Conservation (phyloP, 2,329 filamentous ascomycete species). For the Metarhizium rileyi region DNA sequence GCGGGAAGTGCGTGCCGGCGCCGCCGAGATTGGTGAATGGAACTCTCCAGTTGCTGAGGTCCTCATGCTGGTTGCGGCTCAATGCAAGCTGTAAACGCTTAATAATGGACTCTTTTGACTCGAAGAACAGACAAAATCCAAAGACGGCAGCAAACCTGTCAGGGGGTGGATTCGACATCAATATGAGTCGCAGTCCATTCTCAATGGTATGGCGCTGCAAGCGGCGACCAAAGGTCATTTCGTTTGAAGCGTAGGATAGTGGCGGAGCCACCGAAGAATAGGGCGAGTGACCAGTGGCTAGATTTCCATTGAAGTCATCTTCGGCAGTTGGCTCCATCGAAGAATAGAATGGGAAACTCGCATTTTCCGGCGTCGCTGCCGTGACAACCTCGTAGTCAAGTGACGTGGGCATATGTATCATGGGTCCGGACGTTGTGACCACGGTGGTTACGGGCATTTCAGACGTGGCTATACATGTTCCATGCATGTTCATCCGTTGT, state of each 20-base stretch:
- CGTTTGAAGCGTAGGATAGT: slow-evolving; percentile 49
- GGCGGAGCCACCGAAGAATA: slow-evolving; percentile 32
- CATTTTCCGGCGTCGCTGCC: slow-evolving; percentile 41
- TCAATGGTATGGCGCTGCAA: slow-evolving; percentile 60
- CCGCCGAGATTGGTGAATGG: slow-evolving; percentile 60
- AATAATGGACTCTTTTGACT: slow-evolving; percentile 38
- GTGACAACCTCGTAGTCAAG: slow-evolving; percentile 39
- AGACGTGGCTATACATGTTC: neutral
- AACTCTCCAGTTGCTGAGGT: slow-evolving; percentile 47
- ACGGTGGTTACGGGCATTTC: neutral
- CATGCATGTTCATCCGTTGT: neutral
- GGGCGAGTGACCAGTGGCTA: slow-evolving; percentile 14
- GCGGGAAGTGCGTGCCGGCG: slow-evolving; percentile 53
- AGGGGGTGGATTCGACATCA: slow-evolving; percentile 36
- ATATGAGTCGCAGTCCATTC: slow-evolving; percentile 48
- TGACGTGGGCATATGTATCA: slow-evolving; percentile 9
- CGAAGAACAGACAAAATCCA: slow-evolving; percentile 57
- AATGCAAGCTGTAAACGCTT: slow-evolving; percentile 27
- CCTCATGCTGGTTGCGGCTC: slow-evolving; percentile 22
- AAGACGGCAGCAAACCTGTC: slow-evolving; percentile 48
- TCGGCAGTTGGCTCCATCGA: slow-evolving; percentile 13
- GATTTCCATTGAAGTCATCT: slow-evolving; percentile 8
- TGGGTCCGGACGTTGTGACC: neutral
- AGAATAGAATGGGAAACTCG: slow-evolving; percentile 37
- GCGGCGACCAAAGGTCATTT: slow-evolving; percentile 59